Evolutionary conservation across 2,329 filamentous ascomycete species (phyloP), one percentile per base, ranked within the genome.

Genomic region (Apiospora rasikravindrae): DNA sequence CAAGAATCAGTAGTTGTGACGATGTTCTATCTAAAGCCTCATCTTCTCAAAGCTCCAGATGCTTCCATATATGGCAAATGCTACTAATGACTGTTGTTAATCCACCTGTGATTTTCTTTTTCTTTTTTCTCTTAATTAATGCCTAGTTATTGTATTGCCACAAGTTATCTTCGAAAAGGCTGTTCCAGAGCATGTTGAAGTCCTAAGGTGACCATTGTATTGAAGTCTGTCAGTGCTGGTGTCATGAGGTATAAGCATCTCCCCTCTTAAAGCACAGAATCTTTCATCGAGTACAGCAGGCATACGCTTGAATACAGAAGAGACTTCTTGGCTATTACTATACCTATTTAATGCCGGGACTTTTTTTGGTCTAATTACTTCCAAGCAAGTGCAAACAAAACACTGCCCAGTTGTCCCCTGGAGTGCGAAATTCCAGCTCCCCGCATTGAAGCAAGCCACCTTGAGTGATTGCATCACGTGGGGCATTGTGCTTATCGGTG

Each of bases 401-500:
- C 10, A n/a, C 57, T 37, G 33, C 33, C 33, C 33, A 37, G 33
- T 5, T 37, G 45, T 19, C 19, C 33, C 57, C 53, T 61, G 29
- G 29, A 57, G 26, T 19, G 51, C 51, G 51, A 11, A 57, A 19
- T 33, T 19, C 24, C 51, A 37, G 53, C 29, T 37, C 29, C 29
- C 57, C 57, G 45, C 26, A 57, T 57, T 53, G n/a, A 51, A 53
- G 51, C 51, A 53, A 51, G 8, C 33, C 33, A 64, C 29, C 19
- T n/a, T 64, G 33, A n/a, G 19, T 64, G 33, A n/a, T 64, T 64
- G 57, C 57, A 64, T 64, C 57, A 64, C 57, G 57, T 64, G 57
- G 57, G 57, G 33, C 57, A 64, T 40, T 64, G 57, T 37, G 57
- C 57, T 64, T 64, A 64, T 64, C 57, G 57, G 57, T 64, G 57